Conservation (phyloP, 2,329 filamentous ascomycete genomes). For the Fusarium cicatricum region DNA sequence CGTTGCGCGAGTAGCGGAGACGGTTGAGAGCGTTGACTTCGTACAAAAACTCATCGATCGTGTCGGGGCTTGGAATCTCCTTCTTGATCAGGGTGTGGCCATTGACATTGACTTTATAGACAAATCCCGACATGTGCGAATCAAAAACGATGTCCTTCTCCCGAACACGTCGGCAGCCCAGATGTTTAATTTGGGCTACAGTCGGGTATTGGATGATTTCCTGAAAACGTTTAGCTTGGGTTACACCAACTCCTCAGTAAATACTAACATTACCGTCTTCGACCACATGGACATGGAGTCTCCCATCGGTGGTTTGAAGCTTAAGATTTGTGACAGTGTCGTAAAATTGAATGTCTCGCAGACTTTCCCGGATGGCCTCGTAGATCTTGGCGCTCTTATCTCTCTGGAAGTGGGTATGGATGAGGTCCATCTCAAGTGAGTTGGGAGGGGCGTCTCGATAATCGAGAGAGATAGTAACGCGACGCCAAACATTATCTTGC, state of each 20-base stretch:
- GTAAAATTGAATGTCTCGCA: slow-evolving; percentile 95
- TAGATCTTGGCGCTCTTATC: slow-evolving; percentile 95
- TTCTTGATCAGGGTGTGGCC: slow-evolving; percentile 87
- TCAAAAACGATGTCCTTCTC: slow-evolving; percentile 86
- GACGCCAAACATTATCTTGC: slow-evolving; percentile 78
- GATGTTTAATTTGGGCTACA: slow-evolving; percentile 75
- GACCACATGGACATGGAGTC: slow-evolving; percentile 95
- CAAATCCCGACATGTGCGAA: slow-evolving; percentile 94
- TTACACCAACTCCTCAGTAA: not conserved
- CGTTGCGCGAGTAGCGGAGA: slow-evolving; percentile 74
- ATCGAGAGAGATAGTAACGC: slow-evolving; percentile 93
- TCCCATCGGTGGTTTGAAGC: slow-evolving; percentile 85
- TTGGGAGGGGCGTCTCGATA: slow-evolving; percentile 82
- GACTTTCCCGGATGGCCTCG: slow-evolving; percentile 89
- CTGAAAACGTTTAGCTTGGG: slow-evolving; percentile 44
- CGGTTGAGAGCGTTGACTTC: slow-evolving; percentile 94
- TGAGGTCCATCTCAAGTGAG: slow-evolving; percentile 86
- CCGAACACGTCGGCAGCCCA: slow-evolving; percentile 69
- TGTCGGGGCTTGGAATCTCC: slow-evolving; percentile 95
- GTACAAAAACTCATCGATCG: slow-evolving; percentile 95
- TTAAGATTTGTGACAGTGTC: slow-evolving; percentile 96
- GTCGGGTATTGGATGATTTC: slow-evolving; percentile 91
- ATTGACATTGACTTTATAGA: slow-evolving; percentile 85
- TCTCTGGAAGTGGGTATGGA: slow-evolving; percentile 79
- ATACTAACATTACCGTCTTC: slow-evolving; percentile 82